phyloP scores from a whole-genome alignment of 176 grass and related monocot species.

The Oryza nivara region DNA sequence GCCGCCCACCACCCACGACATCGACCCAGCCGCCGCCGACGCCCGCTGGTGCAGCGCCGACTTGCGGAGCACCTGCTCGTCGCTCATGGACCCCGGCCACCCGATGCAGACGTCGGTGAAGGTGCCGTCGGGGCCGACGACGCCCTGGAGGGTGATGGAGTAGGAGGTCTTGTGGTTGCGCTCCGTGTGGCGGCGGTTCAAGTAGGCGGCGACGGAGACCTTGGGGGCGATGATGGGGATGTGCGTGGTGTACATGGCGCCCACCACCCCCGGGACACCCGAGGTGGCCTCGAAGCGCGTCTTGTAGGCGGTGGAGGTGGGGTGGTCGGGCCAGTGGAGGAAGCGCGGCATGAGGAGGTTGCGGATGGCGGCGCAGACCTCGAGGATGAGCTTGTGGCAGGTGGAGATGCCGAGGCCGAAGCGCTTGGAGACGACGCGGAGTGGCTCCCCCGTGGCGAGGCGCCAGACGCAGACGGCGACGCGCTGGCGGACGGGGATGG shows the following conservation, averaged over 20 bases:
- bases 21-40: background rate
- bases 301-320: no score
- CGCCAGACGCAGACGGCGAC: background rate
- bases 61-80: slow-evolving; percentile 65
- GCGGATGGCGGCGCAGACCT: slow-evolving; percentile 65
- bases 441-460: slow-evolving; percentile 61
- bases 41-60: slow-evolving; percentile 68
- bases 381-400: slow-evolving; percentile 77
- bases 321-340: slow-evolving; percentile 55
- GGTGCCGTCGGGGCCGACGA: slow-evolving; percentile 59
- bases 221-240: slow-evolving; percentile 78
- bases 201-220: slow-evolving; percentile 52
- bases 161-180: slow-evolving; percentile 51
- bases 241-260: slow-evolving; percentile 73
- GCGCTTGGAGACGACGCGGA: slow-evolving; percentile 69
- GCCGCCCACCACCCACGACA: slow-evolving; percentile 55
- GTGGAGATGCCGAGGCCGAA: slow-evolving; percentile 79
- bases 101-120: slow-evolving; percentile 69
- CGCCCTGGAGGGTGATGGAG: slow-evolving; percentile 68
- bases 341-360: slow-evolving; percentile 63
- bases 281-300: slow-evolving; percentile 25
- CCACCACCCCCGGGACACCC: slow-evolving; percentile 43
- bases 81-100: slow-evolving; percentile 62
- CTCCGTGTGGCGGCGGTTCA: slow-evolving; percentile 66
- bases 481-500: slow-evolving; percentile 65